A percentile compares a stretch with the other conserved stretches of the same genome.
These are phyloP conservation scores for Delonix regia DNA, from an alignment of 306 rosid genomes.

Conservation along the genomic window DNA sequence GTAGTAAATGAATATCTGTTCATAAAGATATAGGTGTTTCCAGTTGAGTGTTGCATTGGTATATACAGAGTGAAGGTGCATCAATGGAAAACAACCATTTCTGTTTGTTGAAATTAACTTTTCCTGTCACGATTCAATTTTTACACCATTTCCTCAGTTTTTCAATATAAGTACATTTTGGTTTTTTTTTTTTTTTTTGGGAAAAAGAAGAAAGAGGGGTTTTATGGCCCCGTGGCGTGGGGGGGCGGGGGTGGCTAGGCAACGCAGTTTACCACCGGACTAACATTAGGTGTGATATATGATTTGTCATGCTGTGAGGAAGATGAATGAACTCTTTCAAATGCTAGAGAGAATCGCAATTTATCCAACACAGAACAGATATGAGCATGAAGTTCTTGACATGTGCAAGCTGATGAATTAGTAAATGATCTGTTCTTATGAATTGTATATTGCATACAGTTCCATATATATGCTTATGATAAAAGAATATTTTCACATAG, in stretches of 20 bases:
- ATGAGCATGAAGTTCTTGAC: conserved; percentile 1
- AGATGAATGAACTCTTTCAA: conserved; percentile 11
- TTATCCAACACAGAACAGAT: not conserved
- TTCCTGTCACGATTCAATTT: not conserved
- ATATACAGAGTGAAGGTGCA: not conserved
- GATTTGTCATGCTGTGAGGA: not conserved
- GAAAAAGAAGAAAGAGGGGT: not conserved
- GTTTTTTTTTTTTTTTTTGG: not conserved
- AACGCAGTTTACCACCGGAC: no score
- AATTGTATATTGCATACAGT: not conserved
- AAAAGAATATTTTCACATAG: not conserved
- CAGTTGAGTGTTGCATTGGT: not conserved
- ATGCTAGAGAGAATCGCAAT: not conserved
- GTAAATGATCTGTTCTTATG: conserved; percentile 6
- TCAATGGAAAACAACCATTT: not conserved
- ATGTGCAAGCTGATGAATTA: not conserved
- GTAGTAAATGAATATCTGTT: not conserved
- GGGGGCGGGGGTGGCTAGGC: no score
- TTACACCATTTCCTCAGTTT: not conserved
- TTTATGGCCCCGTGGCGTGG: no score
- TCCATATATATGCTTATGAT: not conserved
- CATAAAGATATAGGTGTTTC: not conserved
- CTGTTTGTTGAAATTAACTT: not conserved
- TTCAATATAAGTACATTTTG: not conserved
- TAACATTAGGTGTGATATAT: no score